Evolutionary conservation across 768 basidiomycete species (phyloP).

Genomic region (Suillus plorans): DNA sequence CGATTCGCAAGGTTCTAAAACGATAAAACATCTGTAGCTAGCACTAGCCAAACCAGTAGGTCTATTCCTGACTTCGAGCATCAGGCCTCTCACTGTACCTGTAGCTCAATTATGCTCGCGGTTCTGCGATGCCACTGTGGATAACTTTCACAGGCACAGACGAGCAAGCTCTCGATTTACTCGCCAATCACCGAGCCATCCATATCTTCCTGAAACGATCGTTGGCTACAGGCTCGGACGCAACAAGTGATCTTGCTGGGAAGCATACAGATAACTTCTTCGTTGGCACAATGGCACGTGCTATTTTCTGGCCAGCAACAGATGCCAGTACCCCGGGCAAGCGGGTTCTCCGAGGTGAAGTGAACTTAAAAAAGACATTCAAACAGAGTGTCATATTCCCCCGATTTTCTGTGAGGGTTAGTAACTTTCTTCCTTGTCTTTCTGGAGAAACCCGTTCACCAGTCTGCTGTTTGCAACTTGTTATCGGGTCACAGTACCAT

Average conservation of each 20-base stretch:
- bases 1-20: not conserved
- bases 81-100: not conserved
- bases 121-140: constrained; percentile 49
- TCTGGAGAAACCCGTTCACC: not conserved
- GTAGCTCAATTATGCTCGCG: constrained; percentile 51
- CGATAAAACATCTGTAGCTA: constrained; percentile 31
- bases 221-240: constrained; percentile 48
- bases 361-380: constrained; percentile 44
- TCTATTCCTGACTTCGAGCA: not conserved
- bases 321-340: constrained; percentile 29
- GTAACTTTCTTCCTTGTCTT: constrained; percentile 15
- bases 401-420: constrained; percentile 47
- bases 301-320: constrained; percentile 44
- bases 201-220: constrained; percentile 45
- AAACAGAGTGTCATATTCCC: constrained; percentile 47
- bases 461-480: not conserved
- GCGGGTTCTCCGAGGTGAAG: constrained; percentile 48
- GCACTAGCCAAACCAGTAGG: constrained; percentile 50
- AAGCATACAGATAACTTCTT: constrained; percentile 50
- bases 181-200: constrained; percentile 41
- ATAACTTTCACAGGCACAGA: constrained; percentile 47
- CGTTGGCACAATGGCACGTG: constrained; percentile 38
- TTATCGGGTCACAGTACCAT: constrained; percentile 37
- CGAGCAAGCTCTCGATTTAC: constrained; percentile 48
- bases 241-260: constrained; percentile 37